A percentile compares a stretch with the other conserved stretches of the same genome.
Evolutionary conservation across 2,329 filamentous ascomycete species (phyloP).

Genomic region (Cordyceps cicadae): DNA sequence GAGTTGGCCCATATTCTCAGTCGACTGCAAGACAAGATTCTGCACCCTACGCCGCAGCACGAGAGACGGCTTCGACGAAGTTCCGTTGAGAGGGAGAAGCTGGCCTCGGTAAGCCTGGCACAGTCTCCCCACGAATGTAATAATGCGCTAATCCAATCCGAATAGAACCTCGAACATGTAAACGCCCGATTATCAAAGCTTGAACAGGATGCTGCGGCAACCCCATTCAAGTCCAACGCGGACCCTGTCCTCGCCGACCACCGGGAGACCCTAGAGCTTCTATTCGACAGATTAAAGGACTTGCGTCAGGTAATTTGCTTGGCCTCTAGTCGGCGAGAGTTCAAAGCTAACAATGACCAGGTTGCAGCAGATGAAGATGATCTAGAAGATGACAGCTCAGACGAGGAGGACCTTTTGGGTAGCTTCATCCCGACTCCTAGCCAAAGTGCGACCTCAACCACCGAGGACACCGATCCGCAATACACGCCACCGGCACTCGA

Average conservation of each 20-base stretch:
- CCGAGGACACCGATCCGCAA: slow-evolving; percentile 34
- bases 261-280: slow-evolving; percentile 55
- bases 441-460: slow-evolving; percentile 39
- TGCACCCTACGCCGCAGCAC: slow-evolving; percentile 52
- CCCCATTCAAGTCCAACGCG: not conserved
- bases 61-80: slow-evolving; percentile 50
- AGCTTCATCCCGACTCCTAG: slow-evolving; percentile 47
- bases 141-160: slow-evolving; percentile 36
- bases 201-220: slow-evolving; percentile 52
- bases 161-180: slow-evolving; percentile 61
- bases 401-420: slow-evolving; percentile 50
- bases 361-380: slow-evolving; percentile 27
- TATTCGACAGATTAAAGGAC: slow-evolving; percentile 60
- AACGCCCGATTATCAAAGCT: slow-evolving; percentile 59
- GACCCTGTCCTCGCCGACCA: slow-evolving; percentile 44
- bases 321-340: not conserved
- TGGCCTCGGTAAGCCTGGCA: slow-evolving; percentile 30
- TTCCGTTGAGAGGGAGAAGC: slow-evolving; percentile 52
- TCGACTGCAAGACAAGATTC: slow-evolving; percentile 57
- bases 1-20: slow-evolving; percentile 57
- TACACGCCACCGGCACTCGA: slow-evolving; percentile 39
- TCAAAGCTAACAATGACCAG: slow-evolving; percentile 17
- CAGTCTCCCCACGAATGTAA: no score
- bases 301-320: slow-evolving; percentile 47
- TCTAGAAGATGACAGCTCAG: slow-evolving; percentile 36